Evolutionary conservation across 352 stramenopile genomes (phyloP), one percentile per base, ranked within the genome.

Genomic region (Globisporangium middletonii): DNA sequence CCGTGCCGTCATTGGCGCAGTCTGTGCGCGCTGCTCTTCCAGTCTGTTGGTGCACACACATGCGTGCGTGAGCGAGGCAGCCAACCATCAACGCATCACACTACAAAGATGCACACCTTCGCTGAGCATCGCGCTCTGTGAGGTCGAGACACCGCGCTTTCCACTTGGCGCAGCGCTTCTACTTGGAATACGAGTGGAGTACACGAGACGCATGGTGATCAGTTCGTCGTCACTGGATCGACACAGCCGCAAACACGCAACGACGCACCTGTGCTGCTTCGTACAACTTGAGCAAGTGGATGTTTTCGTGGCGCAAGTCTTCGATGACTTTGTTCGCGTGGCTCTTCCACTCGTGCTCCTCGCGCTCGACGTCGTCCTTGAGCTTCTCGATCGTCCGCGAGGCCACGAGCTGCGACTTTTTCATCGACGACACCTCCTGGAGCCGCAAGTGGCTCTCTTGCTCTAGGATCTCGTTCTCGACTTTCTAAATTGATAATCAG

Each of bases 161-260:
- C 80, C 80, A 90, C 59, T 90, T 90, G 54, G 69, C 58, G 51
- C 73, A 82, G 16, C 80, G 80, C 70, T 88, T 88, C 71, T 90
- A 54, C 18, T 18, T 46, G 18, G 41, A 9, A 12, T 46, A 4
- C 41, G 4, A 46, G 33, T 9, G 11, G 6, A 38, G 33, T 9
- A 38, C 33, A 11, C 3, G 33, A 38, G 33, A 9, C 4, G 33
- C 33, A 11, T 38, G 33, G 7, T 1, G n/a, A 13, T 46, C 15
- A 46, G 41, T 3, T 1, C 13, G 6, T 45, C 2, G 4, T 45
- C 7, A 13, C 13, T 46, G 9, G 1, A 5, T 46, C 18, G 41
- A 46, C 2, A 19, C 41, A 19, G 41, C 41, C 13, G 18, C 12
- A 13, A 6, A 48, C 12, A 28, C 18, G 43, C 16, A 48, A 11